Base-by-base conservation (phyloP, 169 alveolate species). In the Plasmodium coatneyi region DNA sequence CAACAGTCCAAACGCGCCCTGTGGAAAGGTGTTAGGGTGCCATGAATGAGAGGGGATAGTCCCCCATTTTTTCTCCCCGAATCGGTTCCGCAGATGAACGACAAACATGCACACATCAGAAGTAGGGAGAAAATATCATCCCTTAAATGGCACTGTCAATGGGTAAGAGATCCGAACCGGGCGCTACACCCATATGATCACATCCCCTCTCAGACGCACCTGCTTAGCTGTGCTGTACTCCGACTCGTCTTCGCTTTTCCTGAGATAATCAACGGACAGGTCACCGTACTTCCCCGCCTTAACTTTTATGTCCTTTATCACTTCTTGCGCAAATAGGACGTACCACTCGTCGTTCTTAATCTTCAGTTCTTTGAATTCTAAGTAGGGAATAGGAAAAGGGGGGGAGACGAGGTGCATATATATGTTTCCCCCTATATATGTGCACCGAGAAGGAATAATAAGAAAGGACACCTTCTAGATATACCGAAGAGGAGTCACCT, bases 1-100 rank as follows among this genome's bases (percentile, higher is more conserved):
- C 34, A 89, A 49, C 16, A 89, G 49, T 14, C 94, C 94, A 36
- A 89, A 84, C 16, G 94, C 89, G 1, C 94, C 94, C 94, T 89
- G 66, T n/a, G 79, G 54, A 56, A 34, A 66, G 10, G 74, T n/a
- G 34, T 0, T n/a, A 5, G 74, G 2, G 74, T 60, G 34, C 56
- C 56, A 46, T 19, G 34, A 22, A 60, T 16, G 74, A 22, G 74
- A 22, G 10, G 7, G 32, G 32, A 3, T 0, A 60, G 2, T 19
- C 74, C 74, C 41, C 25, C 60, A 49, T 49, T 49, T 0, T 12
- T 0, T 49, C 25, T 0, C 25, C 22, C 0, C 60, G 3, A 49
- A 49, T 14, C 4, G 54, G 14, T 41, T 41, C 16, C 14, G 2
- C 52, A 6, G 14, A 41, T 41, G 52, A 41, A 16, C 12, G 14